phyloP scores from a whole-genome alignment of 371 early-diverging fungal genomes.

The Cokeromyces recurvatus region DNA sequence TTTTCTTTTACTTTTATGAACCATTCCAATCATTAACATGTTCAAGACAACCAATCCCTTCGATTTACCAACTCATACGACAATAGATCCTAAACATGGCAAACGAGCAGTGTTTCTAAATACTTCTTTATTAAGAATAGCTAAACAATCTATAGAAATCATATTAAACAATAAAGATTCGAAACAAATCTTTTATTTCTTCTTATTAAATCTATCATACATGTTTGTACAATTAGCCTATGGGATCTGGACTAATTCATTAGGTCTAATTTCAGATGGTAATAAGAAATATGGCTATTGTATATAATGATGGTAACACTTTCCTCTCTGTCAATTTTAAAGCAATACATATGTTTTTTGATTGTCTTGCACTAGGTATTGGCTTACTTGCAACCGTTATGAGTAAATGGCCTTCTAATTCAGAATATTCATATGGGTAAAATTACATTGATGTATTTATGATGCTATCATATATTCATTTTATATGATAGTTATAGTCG shows the following conservation, averaged over 20 bases:
- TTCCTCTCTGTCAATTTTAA: neutral
- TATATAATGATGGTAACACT: neutral
- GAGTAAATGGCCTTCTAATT: conserved; percentile 85
- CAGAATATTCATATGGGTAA: conserved; percentile 75
- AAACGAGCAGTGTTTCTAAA: too few species aligned
- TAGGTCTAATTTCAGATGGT: conserved; percentile 92
- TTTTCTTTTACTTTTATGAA: too few species aligned
- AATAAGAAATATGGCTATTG: conserved; percentile 6
- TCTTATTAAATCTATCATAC: conserved; percentile 86
- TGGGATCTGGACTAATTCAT: conserved; percentile 86
- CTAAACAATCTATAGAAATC: conserved; percentile 44
- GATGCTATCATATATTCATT: conserved; percentile 41
- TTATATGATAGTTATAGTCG: conserved; percentile 61
- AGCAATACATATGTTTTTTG: conserved; percentile 97
- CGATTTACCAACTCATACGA: conserved; percentile 39
- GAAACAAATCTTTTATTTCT: conserved; percentile 88
- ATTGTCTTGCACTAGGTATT: conserved; percentile 86
- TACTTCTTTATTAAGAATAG: conserved; percentile 26
- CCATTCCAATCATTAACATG: too few species aligned
- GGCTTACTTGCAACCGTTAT: conserved; percentile 86
- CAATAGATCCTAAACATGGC: too few species aligned
- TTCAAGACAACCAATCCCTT: conserved; percentile 31
- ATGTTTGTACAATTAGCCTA: conserved; percentile 91
- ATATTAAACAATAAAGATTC: conserved; percentile 69
- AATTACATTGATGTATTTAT: neutral